Conservation (phyloP, 2,329 filamentous ascomycete species). For the Graphilbum ipis-grandicollis region DNA sequence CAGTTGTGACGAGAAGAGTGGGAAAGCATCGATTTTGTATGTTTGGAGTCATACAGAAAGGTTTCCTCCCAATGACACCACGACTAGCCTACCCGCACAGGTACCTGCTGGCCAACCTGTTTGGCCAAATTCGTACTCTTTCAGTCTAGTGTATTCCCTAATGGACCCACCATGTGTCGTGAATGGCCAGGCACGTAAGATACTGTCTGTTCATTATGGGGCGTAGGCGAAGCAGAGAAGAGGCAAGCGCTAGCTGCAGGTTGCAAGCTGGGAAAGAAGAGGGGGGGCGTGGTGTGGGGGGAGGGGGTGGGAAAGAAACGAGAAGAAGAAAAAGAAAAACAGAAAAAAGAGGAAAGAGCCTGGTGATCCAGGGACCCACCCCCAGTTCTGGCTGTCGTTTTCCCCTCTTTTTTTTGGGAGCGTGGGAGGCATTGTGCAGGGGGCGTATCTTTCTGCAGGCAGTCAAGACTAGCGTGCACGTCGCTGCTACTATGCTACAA, state of each 20-base stretch:
- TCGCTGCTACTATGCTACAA: too few species aligned
- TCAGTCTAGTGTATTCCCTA: not conserved
- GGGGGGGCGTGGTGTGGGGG: not conserved
- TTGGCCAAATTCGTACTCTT: conserved; percentile 5
- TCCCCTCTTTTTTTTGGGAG: too few species aligned
- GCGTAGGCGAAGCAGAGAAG: not conserved
- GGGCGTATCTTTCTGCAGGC: too few species aligned
- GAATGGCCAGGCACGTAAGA: conserved; percentile 1
- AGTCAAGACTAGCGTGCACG: too few species aligned
- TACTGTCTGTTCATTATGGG: not conserved
- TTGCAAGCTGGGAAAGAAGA: too few species aligned
- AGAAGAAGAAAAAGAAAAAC: not conserved
- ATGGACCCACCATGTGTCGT: conserved; percentile 4
- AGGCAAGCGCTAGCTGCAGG: too few species aligned
- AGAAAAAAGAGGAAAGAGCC: conserved; percentile 4
- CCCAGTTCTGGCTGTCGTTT: not conserved
- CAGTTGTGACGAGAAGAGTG: conserved; percentile 2
- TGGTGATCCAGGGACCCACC: conserved; percentile 5
- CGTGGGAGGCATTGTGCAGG: too few species aligned
- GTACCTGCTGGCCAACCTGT: conserved; percentile 4
- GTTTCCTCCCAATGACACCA: conserved; percentile 1
- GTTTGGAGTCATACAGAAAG: conserved; percentile 4
- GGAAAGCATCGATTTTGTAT: conserved; percentile 10
- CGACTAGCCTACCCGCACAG: not conserved
- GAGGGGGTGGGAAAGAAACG: not conserved